phyloP scores from a whole-genome alignment of 768 basidiomycete species.

The Cystoderma amianthinum region DNA sequence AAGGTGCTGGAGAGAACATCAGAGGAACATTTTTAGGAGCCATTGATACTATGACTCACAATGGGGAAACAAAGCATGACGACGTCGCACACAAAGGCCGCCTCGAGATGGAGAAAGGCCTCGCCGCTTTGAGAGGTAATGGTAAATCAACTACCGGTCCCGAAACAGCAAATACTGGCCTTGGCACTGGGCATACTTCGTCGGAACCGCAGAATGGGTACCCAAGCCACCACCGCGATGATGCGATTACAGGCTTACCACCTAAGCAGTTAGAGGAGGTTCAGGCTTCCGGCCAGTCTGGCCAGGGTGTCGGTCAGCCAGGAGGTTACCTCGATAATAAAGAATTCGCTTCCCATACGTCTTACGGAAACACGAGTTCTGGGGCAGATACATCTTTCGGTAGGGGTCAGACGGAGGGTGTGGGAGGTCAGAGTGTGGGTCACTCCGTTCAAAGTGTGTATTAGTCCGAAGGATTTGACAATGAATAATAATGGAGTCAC shows the following conservation, averaged over 20 bases:
- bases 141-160: not conserved
- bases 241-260: constrained; percentile 12
- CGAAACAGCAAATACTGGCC: not conserved
- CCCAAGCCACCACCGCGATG: constrained; percentile 16
- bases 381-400: no score
- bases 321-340: not conserved
- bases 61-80: constrained; percentile 21
- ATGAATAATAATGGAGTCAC: no score
- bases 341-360: no score
- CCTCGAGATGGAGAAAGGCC: constrained; percentile 30
- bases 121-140: constrained; percentile 18
- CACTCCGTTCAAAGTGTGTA: no score
- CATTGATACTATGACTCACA: constrained; percentile 24
- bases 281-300: constrained; percentile 1
- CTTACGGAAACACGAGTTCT: not conserved
- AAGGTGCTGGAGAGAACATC: constrained; percentile 33
- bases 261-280: constrained; percentile 8
- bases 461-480: no score
- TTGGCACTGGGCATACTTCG: not conserved
- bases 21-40: constrained; percentile 35
- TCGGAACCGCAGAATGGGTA: constrained; percentile 1
- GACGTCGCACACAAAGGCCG: constrained; percentile 29
- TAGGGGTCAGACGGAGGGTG: no score
- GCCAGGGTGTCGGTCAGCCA: not conserved
- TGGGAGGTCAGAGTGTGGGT: no score